Base-by-base conservation (phyloP, 2,329 filamentous ascomycete genomes). In the Aphanocladium album region DNA sequence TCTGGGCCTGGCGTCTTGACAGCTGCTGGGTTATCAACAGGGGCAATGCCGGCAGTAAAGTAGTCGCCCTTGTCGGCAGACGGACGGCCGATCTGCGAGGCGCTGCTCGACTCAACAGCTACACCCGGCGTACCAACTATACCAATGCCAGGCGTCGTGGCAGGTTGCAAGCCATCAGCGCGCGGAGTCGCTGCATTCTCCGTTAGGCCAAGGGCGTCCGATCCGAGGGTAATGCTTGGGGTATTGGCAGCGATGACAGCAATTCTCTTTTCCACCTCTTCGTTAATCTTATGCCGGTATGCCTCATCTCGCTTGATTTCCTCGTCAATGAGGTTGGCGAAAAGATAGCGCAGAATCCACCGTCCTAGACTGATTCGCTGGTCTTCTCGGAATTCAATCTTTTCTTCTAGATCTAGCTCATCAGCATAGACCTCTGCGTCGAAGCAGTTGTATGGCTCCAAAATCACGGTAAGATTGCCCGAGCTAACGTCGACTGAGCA, bases 341-440 rank as follows among this genome's bases (percentile, higher is more conserved):
- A 99, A 0, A 99, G 81, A 73, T 97, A 96, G 37, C 95, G 86
- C 62, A 99, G 77, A 50, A 98, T 86, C 95, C 95, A 99, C 79
- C 96, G 96, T 9, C 95, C 95, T 50, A 98, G 85, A 69, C 96
- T 98, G 73, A 98, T 96, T 77, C 95, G 86, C 76, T 98, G 93
- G 68, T 99, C 95, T 68, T 98, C 93, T 61, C 89, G 82, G 70
- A 96, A 96, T 14, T 93, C 88, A 19, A 89, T 79, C n/a, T 84
- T 79, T 64, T 91, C 88, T 12, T 89, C 83, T 59, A 93, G 67
- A 45, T 87, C 80, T 39, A 96, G 78, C 74, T 98, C 93, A 71
- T 99, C 95, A 1, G 92, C 93, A 72, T 99, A 99, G 74, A 96
- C 89, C 70, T 99, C 95, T 17, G 93, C 95, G 74, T 99, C 95